Base-by-base conservation (phyloP, 345 rosid species). In the Linum trigynum region DNA sequence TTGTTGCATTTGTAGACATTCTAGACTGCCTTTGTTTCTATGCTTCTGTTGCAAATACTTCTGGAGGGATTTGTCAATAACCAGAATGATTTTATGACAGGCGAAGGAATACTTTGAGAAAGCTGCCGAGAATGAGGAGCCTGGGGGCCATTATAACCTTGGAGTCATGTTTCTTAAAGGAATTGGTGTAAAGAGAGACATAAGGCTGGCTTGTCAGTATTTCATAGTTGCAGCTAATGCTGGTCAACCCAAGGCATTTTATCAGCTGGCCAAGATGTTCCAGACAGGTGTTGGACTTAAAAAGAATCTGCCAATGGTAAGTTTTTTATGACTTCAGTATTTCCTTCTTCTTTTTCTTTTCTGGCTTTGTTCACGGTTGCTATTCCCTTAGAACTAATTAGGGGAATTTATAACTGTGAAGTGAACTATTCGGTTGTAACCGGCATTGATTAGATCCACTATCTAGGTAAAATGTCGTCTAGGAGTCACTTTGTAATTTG, bases 221-320 rank as follows among this genome's bases (percentile, higher is more conserved):
- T 91, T 95, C 71, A 72, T 89, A 35, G 68, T 55, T 38, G 99
- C 99, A 78, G 97, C 99, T 58, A 95, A 91, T 77, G 84, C 80
- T 55, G 98, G 96, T 72, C 97, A 89, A 75, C 95, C 96, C 38
- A 95, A 95, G 85, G 99, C 98, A 58, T 87, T 89, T 77, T 95
- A 87, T 77, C 99, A 95, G 78, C 82, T 95, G 72, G 99, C 97
- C 55, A 95, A 83, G 82, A 95, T 91, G 99, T 95, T 91, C 69
- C 99, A 89, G 66, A 91, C 85, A 42, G 99, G 99, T 62, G 81
- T 95, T 42, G 99, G 97, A 65, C 94, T 95, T 65, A 86, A 87
- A 74, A 85, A 86, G 77, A 85, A 86, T 79, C 82, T 82, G 41
- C 77, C 78, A 6, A 80, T 76, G 99, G 98, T 91, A 87, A 78